A percentile compares a stretch with the other conserved stretches of the same genome.
Evolutionary conservation across 2,329 filamentous ascomycete species (phyloP).

Genomic region (Purpureocillium lavendulum): DNA sequence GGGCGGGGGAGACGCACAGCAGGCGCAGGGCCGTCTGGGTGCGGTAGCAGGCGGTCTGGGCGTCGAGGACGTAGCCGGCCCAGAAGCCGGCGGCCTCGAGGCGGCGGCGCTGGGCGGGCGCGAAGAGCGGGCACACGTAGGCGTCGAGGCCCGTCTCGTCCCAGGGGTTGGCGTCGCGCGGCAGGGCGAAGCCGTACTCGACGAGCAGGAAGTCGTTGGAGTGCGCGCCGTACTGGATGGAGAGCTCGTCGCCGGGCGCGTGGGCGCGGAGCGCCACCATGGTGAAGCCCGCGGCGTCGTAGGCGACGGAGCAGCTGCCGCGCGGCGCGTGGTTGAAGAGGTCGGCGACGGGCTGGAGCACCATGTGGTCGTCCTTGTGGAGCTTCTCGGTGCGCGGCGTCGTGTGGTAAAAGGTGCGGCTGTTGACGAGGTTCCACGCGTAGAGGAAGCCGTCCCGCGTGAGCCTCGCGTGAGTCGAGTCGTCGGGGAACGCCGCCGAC

Average conservation of each 20-base stretch:
- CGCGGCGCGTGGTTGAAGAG: conserved; percentile 53
- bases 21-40: conserved; percentile 44
- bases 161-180: conserved; percentile 35
- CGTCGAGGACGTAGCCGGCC: conserved; percentile 43
- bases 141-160: conserved; percentile 42
- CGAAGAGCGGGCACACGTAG: conserved; percentile 31
- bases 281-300: conserved; percentile 41
- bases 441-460: conserved; percentile 38
- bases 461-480: not conserved
- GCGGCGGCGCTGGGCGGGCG: conserved; percentile 20
- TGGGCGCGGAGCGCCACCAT: conserved; percentile 45
- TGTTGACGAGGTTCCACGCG: conserved; percentile 53
- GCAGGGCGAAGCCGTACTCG: conserved; percentile 52
- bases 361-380: conserved; percentile 50
- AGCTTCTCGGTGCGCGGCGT: conserved; percentile 34
- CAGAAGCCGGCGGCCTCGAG: conserved; percentile 40
- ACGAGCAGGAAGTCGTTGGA: conserved; percentile 62
- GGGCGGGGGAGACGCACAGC: conserved; percentile 22
- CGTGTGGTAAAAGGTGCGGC: conserved; percentile 52
- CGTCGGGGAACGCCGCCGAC: conserved; percentile 14
- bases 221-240: conserved; percentile 61
- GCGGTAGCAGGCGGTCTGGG: conserved; percentile 41
- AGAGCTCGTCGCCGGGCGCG: conserved; percentile 52
- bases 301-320: conserved; percentile 43
- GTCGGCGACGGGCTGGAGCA: conserved; percentile 64